Evolutionary conservation across 768 basidiomycete species (phyloP).

Genomic region (Agaricus bisporus): DNA sequence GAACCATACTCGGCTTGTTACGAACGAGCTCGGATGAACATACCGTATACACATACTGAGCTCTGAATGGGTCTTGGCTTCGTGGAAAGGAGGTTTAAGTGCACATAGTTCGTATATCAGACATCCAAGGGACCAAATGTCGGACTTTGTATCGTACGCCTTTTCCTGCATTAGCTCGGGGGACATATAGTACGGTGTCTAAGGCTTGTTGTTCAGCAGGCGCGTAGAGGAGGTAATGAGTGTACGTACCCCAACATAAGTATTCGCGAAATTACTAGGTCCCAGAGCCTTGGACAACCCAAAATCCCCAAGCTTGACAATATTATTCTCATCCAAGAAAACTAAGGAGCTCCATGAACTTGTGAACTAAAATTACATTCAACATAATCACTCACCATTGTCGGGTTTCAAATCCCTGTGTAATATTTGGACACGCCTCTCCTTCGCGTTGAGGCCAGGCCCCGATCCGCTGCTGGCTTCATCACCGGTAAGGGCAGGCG

Average conservation of each 20-base stretch:
- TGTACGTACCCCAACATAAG: conserved; percentile 86
- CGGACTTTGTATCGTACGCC: conserved; percentile 95
- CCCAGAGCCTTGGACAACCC: conserved; percentile 90
- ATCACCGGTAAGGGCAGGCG: conserved; percentile 8
- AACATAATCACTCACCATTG: conserved; percentile 59
- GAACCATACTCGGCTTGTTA: neutral
- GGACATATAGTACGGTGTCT: conserved; percentile 99
- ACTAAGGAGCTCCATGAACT: conserved; percentile 38
- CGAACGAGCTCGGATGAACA: conserved; percentile 13
- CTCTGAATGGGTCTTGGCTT: conserved; percentile 86
- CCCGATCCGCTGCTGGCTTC: conserved; percentile 17
- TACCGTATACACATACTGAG: conserved; percentile 77
- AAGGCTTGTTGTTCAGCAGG: neutral
- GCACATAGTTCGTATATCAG: conserved; percentile 96
- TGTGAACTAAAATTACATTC: neutral
- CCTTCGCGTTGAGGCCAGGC: conserved; percentile 28
- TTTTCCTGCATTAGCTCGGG: conserved; percentile 98
- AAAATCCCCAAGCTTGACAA: conserved; percentile 96
- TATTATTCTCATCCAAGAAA: conserved; percentile 79
- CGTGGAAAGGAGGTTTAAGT: conserved; percentile 87
- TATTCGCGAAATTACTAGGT: conserved; percentile 86
- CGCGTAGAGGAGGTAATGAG: neutral
- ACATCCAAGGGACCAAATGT: conserved; percentile 98
- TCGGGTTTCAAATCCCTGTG: conserved; percentile 98
- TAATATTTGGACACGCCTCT: conserved; percentile 69